Evolutionary conservation across 352 stramenopile genomes (phyloP).

Genomic region (Pythium apleroticum): DNA sequence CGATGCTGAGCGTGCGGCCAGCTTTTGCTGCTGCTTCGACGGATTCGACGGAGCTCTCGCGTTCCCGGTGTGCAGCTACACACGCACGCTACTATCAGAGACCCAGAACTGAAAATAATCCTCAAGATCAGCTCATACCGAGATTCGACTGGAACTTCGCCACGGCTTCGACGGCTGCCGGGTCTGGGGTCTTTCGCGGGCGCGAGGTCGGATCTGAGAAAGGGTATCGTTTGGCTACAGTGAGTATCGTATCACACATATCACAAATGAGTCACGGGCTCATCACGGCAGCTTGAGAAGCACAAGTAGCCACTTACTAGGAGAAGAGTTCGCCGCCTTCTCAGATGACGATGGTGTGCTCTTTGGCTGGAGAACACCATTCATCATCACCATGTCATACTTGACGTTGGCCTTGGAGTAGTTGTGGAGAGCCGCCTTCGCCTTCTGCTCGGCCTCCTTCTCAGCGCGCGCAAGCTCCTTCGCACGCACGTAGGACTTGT

Average conservation of each 20-base stretch:
- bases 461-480: constrained; percentile 51
- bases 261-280: constrained; percentile 2
- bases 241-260: neutral
- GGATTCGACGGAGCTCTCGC: constrained; percentile 20
- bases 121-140: constrained; percentile 24
- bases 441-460: constrained; percentile 56
- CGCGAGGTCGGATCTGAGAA: constrained; percentile 56
- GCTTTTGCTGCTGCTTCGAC: constrained; percentile 23
- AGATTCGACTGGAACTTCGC: constrained; percentile 62
- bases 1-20: constrained; percentile 34
- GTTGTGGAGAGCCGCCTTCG: constrained; percentile 49
- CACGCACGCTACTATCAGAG: neutral
- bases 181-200: constrained; percentile 30
- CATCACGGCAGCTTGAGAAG: neutral
- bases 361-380: constrained; percentile 54
- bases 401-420: constrained; percentile 56
- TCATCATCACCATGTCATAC: constrained; percentile 64
- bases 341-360: constrained; percentile 20
- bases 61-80: constrained; percentile 33
- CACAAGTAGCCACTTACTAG: constrained; percentile 9
- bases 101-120: constrained; percentile 1
- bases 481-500: constrained; percentile 52
- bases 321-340: neutral
- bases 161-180: constrained; percentile 44
- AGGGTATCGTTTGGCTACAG: constrained; percentile 51